Evolutionary conservation across 805 yeast species (phyloP).

Genomic region (Pichia sporocuriosa): DNA sequence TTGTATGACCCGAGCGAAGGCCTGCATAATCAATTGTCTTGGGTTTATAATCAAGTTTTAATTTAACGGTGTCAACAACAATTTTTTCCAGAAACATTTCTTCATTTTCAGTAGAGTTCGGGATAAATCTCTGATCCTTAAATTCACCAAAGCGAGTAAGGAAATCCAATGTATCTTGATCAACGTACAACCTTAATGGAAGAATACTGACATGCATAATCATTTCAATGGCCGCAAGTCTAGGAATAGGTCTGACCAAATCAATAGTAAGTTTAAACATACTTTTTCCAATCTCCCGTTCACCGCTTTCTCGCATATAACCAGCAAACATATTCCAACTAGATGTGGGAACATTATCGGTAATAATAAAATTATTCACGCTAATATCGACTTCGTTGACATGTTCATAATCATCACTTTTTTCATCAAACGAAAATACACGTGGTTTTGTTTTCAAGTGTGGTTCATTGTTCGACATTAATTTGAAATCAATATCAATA

Average conservation of each 20-base stretch:
- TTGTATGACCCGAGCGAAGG: slow-evolving; percentile 75
- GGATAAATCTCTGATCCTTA: slow-evolving; percentile 58
- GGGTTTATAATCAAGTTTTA: slow-evolving; percentile 86
- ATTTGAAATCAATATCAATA: slow-evolving; percentile 40
- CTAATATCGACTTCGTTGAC: slow-evolving; percentile 44
- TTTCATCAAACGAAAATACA: slow-evolving; percentile 23
- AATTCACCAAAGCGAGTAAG: slow-evolving; percentile 74
- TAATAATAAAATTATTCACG: slow-evolving; percentile 49
- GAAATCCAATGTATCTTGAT: slow-evolving; percentile 90
- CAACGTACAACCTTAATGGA: slow-evolving; percentile 80
- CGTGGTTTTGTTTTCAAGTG: slow-evolving; percentile 22
- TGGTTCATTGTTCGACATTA: slow-evolving; percentile 37
- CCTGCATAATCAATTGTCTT: slow-evolving; percentile 82
- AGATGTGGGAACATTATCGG: slow-evolving; percentile 78
- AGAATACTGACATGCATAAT: slow-evolving; percentile 46
- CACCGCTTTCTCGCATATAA: slow-evolving; percentile 61
- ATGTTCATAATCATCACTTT: slow-evolving; percentile 34
- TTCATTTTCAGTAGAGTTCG: slow-evolving; percentile 48
- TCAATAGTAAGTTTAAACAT: slow-evolving; percentile 51
- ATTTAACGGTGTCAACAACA: slow-evolving; percentile 47
- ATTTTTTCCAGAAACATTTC: slow-evolving; percentile 63
- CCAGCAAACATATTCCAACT: slow-evolving; percentile 86
- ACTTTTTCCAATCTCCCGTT: slow-evolving; percentile 58
- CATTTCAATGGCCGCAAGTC: slow-evolving; percentile 64
- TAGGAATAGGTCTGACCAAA: slow-evolving; percentile 57